These are phyloP conservation scores for Fusarium sp. DNA, from an alignment of 2,329 filamentous ascomycete genomes.

Conservation along the genomic window DNA sequence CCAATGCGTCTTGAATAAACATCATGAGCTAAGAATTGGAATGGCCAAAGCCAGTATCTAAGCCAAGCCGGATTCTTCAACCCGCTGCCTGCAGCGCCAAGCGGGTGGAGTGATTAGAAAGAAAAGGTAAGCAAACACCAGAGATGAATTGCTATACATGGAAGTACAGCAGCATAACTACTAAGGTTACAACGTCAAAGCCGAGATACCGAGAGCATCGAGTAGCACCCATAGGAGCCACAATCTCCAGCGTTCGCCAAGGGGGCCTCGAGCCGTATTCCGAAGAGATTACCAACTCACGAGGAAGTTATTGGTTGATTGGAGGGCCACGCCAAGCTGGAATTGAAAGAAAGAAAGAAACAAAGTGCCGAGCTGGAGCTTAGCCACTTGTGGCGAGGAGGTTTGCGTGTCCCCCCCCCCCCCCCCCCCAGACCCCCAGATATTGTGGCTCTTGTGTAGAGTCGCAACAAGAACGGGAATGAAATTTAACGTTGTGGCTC, in stretches of 20 bases:
- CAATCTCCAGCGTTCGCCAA: conserved; percentile 23
- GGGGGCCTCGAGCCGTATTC: conserved; percentile 39
- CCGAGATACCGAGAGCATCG: not conserved
- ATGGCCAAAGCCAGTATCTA: conserved; percentile 6
- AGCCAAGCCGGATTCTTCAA: conserved; percentile 29
- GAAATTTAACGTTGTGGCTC: conserved; percentile 42
- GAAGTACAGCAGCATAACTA: conserved; percentile 15
- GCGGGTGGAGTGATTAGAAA: conserved; percentile 7
- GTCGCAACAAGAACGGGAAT: conserved; percentile 23
- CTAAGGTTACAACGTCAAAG: conserved; percentile 2
- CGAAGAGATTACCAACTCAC: conserved; percentile 14
- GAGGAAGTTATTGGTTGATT: conserved; percentile 23
- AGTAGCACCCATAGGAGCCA: conserved; percentile 20
- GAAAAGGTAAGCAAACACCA: conserved; percentile 12
- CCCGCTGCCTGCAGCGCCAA: conserved; percentile 32
- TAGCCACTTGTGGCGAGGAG: conserved; percentile 50
- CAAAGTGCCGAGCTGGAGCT: conserved; percentile 39
- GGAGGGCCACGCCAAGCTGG: conserved; percentile 16
- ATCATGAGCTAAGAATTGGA: conserved; percentile 12
- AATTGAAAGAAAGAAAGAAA: conserved; percentile 21
- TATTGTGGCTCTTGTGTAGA: conserved; percentile 21
- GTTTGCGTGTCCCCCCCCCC: conserved; percentile 46
- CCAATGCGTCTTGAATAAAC: conserved; percentile 6
- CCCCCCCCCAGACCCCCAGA: not conserved
- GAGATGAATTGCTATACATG: not conserved